phyloP scores from a whole-genome alignment of 1,284 basidiomycete genomes.

The Grifola frondosa region DNA sequence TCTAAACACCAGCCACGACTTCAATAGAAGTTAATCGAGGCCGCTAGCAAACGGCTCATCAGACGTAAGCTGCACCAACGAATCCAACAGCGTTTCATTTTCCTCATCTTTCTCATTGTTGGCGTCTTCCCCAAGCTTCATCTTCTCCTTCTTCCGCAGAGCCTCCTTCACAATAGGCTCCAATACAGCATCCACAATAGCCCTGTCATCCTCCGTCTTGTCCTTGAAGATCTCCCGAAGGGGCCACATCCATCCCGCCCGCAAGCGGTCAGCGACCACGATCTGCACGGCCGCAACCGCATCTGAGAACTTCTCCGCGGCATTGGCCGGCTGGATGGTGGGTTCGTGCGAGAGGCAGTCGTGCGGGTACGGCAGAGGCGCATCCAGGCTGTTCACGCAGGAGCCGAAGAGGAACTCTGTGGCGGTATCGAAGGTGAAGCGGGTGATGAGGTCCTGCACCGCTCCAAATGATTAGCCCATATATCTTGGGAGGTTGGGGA shows the following conservation, averaged over 20 bases:
- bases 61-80: conserved; percentile 32
- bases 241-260: conserved; percentile 34
- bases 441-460: conserved; percentile 29
- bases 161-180: conserved; percentile 42
- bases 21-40: too few species aligned
- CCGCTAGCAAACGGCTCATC: conserved; percentile 16
- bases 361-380: conserved; percentile 30
- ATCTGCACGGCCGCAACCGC: conserved; percentile 41
- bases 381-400: conserved; percentile 30
- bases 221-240: conserved; percentile 35
- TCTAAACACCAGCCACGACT: conserved; percentile 3
- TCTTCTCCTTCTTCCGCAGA: conserved; percentile 27
- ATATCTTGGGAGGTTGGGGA: too few species aligned
- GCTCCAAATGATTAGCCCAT: background rate
- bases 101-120: conserved; percentile 21
- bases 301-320: conserved; percentile 36
- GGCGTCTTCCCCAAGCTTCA: conserved; percentile 8
- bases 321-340: background rate
- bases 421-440: conserved; percentile 38
- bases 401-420: conserved; percentile 40
- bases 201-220: conserved; percentile 31
- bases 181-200: conserved; percentile 34
- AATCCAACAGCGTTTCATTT: conserved; percentile 35
- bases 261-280: conserved; percentile 28
- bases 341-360: conserved; percentile 6